Base-by-base conservation (phyloP, 306 rosid genomes). In the Cicer cuneatum region DNA sequence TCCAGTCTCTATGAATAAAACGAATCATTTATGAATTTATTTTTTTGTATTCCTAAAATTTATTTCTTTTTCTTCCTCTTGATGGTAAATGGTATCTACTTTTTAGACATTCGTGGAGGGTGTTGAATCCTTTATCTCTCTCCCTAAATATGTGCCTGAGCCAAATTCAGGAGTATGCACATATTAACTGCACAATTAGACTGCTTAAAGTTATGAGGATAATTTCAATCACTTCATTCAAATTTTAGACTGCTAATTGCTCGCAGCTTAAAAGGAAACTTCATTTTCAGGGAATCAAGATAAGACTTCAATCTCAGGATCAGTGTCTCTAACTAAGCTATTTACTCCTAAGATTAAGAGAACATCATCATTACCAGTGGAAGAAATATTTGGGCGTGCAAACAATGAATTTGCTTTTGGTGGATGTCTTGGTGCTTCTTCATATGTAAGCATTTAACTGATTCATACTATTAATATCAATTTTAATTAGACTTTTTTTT, bases 311-410 rank as follows among this genome's bases (percentile, higher is more conserved):
- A 88, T 88, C 39, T 56, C 89, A 13, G 89, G 91, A 78, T 87
- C 99, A 58, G 78, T 89, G 77, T 94, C 99, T 15, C 79, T 92
- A 15, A 78, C 89, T 8, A 94, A 86, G 69, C 83, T 94, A 4
- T 92, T 94, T 70, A 84, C 89, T 1, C 87, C 96, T 42, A 84
- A 83, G 86, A 86, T 88, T 72, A 90, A 90, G 78, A 84, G 94
- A 69, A 87, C 99, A 1, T 89, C 97, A 13, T 94, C 99, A 7
- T 87, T 94, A 10, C 99, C 99, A 1, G 96, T 85, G 3, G 91
- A 90, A 82, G 95, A 91, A 81, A 18, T 90, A n/a, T n/a, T n/a
- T 72, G 87, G 77, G 43, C 86, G 72, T 64, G 78, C 82, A 46
- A 84, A 80, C 64, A 66, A 77, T 1, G 97, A 91, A 49, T 86